Base-by-base conservation (phyloP, 345 rosid genomes). In the Camelina laxa region DNA sequence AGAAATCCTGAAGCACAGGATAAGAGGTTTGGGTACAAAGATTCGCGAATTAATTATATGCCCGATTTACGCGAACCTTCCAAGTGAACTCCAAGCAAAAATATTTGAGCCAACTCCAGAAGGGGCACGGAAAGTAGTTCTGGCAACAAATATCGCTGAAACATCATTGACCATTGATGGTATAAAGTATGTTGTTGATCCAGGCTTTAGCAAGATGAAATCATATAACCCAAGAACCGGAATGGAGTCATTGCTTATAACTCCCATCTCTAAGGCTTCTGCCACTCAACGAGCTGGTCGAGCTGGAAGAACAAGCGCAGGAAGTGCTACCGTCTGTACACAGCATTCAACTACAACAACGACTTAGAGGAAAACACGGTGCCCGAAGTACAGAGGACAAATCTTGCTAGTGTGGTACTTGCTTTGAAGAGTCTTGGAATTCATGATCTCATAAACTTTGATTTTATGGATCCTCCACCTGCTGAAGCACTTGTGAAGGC, bases 381-480 rank as follows among this genome's bases (percentile, higher is more conserved):
- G 39, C 97, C 98, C 20, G 98, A 94, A 85, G 88, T 95, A 76
- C 97, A 95, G 62, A 84, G 98, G 58, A 95, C 99, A 15, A 92
- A 95, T 77, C 91, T 95, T 69, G 97, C 99, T 45, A 90, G 86
- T 80, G 99, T 95, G 70, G 99, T 92, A 24, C 94, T 95, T 60
- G 72, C 87, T 65, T 85, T 95, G 69, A 95, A 95, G 88, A 95
- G 99, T 84, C 97, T 95, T 73, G 99, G 99, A 50, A 95, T 95
- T 76, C 93, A 91, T 61, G 99, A 95, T 82, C 76, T 95, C 41
- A 36, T 92, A 27, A 85, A 90, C 84, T 95, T 95, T 78, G 99
- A 95, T 78, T 95, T 95, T 60, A 95, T 95, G 96, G 99, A 95
- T 53, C 98, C 96, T 63, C 99, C 99, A 14, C 97, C 99, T 1